phyloP scores from a whole-genome alignment of 768 basidiomycete species.

The Podaxis pistillaris region DNA sequence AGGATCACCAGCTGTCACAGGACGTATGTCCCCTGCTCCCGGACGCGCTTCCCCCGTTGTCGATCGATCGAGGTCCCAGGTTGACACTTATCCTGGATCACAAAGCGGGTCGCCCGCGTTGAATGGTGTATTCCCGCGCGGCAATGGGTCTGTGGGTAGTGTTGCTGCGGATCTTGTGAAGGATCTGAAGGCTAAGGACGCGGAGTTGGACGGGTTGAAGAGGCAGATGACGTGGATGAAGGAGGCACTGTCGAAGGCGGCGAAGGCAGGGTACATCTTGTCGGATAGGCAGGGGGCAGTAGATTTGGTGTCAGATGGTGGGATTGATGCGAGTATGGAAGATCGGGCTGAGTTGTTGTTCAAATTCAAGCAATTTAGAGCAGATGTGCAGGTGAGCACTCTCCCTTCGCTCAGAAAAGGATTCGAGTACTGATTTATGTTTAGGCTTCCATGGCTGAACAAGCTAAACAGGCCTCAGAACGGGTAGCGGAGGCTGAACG shows the following conservation, averaged over 20 bases:
- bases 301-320: conserved; percentile 30
- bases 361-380: conserved; percentile 85
- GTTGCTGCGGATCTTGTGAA: conserved; percentile 73
- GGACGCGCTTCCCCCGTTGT: conserved; percentile 42
- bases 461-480: conserved; percentile 75
- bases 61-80: conserved; percentile 11
- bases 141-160: conserved; percentile 60
- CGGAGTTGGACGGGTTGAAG: conserved; percentile 74
- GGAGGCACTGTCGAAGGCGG: conserved; percentile 72
- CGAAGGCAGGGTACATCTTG: conserved; percentile 74
- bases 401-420: background rate
- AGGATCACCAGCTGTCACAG: conserved; percentile 34
- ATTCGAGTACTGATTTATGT: conserved; percentile 9
- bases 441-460: conserved; percentile 71
- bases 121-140: conserved; percentile 47
- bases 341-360: conserved; percentile 70
- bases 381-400: conserved; percentile 74
- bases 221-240: conserved; percentile 86
- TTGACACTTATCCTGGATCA: conserved; percentile 45
- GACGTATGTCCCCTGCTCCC: conserved; percentile 31
- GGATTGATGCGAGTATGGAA: conserved; percentile 40
- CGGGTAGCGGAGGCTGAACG: conserved; percentile 80
- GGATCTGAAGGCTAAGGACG: conserved; percentile 80
- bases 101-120: conserved; percentile 41
- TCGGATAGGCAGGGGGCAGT: conserved; percentile 49